Conservation (phyloP, 75 land plant genomes). For the Cunninghamia lanceolata region DNA sequence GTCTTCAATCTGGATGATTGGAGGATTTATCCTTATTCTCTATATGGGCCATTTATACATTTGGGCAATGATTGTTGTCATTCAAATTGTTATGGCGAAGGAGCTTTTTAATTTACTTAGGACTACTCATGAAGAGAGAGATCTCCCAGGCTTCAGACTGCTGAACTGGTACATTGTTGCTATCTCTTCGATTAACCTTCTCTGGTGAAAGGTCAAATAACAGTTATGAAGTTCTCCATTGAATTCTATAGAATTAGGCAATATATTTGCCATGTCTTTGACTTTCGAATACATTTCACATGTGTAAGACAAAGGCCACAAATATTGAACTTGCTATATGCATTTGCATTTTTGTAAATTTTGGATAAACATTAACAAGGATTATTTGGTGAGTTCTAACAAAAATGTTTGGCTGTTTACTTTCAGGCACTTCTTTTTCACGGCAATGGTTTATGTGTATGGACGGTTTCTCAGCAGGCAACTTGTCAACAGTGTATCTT, state of each 20-base stretch:
- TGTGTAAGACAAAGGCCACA: background rate
- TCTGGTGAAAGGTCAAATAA: background rate
- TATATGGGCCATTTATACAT: conserved; percentile 97
- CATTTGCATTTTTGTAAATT: background rate
- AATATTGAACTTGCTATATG: background rate
- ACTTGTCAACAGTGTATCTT: conserved; percentile 78
- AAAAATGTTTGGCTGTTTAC: conserved; percentile 1
- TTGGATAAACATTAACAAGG: background rate
- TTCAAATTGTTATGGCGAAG: conserved; percentile 86
- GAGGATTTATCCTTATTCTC: conserved; percentile 67
- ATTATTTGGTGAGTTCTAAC: background rate
- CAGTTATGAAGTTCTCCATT: background rate
- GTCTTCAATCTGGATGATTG: conserved; percentile 93
- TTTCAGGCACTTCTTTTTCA: conserved; percentile 94
- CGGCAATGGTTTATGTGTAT: conserved; percentile 93
- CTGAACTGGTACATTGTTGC: conserved; percentile 70
- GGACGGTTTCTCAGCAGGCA: conserved; percentile 86
- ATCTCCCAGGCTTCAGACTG: conserved; percentile 81
- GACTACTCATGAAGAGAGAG: conserved; percentile 61
- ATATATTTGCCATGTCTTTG: background rate
- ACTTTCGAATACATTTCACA: background rate
- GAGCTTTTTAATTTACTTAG: conserved; percentile 88
- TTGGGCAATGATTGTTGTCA: conserved; percentile 88
- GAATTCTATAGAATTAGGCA: background rate
- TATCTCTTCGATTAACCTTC: conserved; percentile 7